Evolutionary conservation across 192 early-diverging fungal species (phyloP).

Genomic region (Podila minutissima): DNA sequence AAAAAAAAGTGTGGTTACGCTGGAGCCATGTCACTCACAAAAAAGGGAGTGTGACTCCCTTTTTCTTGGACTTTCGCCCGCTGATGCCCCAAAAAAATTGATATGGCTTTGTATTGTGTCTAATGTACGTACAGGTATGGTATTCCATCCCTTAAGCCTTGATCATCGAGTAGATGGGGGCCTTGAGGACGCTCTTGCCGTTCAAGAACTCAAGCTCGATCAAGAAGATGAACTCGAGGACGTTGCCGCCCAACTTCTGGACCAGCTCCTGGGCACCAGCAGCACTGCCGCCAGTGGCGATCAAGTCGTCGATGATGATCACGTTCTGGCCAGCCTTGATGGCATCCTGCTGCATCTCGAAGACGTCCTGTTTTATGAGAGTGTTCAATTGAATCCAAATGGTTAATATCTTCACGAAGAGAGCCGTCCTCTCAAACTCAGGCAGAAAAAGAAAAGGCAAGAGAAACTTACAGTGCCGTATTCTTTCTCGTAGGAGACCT

Average conservation of each 20-base stretch:
- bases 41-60: no score
- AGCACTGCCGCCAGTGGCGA: conserved; percentile 92
- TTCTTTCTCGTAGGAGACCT: conserved; percentile 89
- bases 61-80: no score
- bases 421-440: not conserved
- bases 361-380: conserved; percentile 70
- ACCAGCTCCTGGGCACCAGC: conserved; percentile 88
- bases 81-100: not conserved
- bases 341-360: conserved; percentile 90
- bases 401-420: not conserved
- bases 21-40: no score
- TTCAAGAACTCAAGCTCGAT: conserved; percentile 90
- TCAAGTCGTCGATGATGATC: conserved; percentile 95
- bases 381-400: not conserved
- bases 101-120: no score
- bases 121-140: no score
- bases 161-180: conserved; percentile 90
- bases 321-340: conserved; percentile 87
- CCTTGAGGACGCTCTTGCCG: conserved; percentile 80
- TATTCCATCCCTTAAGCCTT: conserved; percentile 47
- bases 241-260: conserved; percentile 71
- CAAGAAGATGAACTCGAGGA: conserved; percentile 91
- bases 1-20: no score
- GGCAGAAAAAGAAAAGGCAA: not conserved
- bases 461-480: conserved; percentile 80